A percentile compares a stretch with the other conserved stretches of the same genome.
phyloP scores from a whole-genome alignment of 805 yeast genomes.

The Candida tibetensis region DNA sequence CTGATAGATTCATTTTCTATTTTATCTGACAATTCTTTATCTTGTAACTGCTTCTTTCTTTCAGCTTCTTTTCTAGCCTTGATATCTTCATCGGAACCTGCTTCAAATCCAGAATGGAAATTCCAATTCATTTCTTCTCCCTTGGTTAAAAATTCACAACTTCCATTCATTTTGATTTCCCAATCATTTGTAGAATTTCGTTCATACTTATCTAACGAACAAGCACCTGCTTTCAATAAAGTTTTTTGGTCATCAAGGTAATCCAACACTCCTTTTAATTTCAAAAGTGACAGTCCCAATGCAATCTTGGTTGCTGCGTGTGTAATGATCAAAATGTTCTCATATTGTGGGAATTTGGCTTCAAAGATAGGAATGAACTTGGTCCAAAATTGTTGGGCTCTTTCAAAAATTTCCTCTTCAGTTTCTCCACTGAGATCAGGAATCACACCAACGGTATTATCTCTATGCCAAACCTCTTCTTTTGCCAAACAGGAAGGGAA shows the following conservation, averaged over 20 bases:
- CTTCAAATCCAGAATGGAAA: conserved; percentile 72
- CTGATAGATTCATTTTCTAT: conserved; percentile 39
- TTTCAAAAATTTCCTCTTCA: conserved; percentile 60
- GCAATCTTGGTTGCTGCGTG: conserved; percentile 95
- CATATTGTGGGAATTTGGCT: conserved; percentile 53
- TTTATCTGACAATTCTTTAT: conserved; percentile 51
- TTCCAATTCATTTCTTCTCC: conserved; percentile 97
- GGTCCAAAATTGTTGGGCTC: conserved; percentile 57
- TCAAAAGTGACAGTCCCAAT: conserved; percentile 72
- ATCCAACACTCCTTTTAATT: conserved; percentile 50
- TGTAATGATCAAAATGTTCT: conserved; percentile 68
- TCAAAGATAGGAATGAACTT: conserved; percentile 59
- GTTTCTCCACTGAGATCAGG: conserved; percentile 76
- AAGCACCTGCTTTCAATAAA: conserved; percentile 69
- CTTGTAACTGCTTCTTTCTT: conserved; percentile 18
- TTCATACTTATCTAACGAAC: conserved; percentile 70
- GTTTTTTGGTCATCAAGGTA: conserved; percentile 41
- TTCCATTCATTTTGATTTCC: conserved; percentile 68
- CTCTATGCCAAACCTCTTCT: conserved; percentile 35
- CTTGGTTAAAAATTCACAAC: conserved; percentile 59
- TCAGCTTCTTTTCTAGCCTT: conserved; percentile 33
- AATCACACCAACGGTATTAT: conserved; percentile 53
- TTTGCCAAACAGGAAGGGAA: conserved; percentile 43
- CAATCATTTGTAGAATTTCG: conserved; percentile 41
- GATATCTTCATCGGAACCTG: conserved; percentile 87